Base-by-base conservation (phyloP, 1,284 basidiomycete genomes). In the Meira nashicola region DNA sequence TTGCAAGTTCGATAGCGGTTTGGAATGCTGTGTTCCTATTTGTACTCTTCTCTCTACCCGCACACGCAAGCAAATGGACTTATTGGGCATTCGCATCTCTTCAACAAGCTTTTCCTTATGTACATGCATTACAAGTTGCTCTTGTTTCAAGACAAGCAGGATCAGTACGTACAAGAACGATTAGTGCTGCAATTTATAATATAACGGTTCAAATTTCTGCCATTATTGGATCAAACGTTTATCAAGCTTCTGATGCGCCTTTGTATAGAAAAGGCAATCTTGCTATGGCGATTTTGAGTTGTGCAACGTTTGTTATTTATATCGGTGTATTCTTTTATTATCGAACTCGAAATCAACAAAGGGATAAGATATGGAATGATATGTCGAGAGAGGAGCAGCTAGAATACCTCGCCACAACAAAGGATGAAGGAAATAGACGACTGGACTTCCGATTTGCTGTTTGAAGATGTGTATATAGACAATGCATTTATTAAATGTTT, bases 371-470 rank as follows among this genome's bases (percentile, higher is more conserved):
- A 7, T 75, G 73, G 73, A 55, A 60, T 37, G 52, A 53, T 8
- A 62, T 75, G 66, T 51, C 65, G 14, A 58, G 28, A 38, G 50
- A 70, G 23, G 62, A 73, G 47, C 41, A 62, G 46, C 38, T 50
- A 5, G 2, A 64, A 2, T 74, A 73, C 37, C 60, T 73, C 2
- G 54, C 23, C 9, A 67, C 64, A 2, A 73, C 68, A 12, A 61
- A 12, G 17, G 65, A 69, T 54, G 63, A 72, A 25, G 71, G 71
- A 1, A 62, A 62, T 39, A 47, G 43, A 19, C 58, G 68, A 1
- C 65, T 74, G 6, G 71, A 70, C 52, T 74, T 68, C 57, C 58
- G 64, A 10, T 72, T 74, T 47, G 70, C 59, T 0, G 15, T n/a
- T 50, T 60, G 15, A 23, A 8, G 4, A 8, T 33, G 28, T 4